A percentile compares a stretch with the other conserved stretches of the same genome.
Evolutionary conservation across 2,329 filamentous ascomycete genomes (phyloP).

Genomic region (Sphaerulina musiva): DNA sequence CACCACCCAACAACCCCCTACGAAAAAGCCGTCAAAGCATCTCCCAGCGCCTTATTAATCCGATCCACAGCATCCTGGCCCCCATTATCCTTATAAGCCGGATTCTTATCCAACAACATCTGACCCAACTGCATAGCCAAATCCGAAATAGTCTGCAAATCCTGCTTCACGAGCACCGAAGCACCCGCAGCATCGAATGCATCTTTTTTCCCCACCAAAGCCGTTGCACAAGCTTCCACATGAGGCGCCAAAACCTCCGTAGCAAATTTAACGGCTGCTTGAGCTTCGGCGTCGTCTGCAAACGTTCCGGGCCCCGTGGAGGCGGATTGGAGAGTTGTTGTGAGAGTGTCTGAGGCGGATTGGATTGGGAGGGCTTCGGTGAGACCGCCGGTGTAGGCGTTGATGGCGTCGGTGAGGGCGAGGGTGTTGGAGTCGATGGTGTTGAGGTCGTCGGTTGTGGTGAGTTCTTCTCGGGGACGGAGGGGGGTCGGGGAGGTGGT

Average conservation of each 20-base stretch:
- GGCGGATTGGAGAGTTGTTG: not conserved
- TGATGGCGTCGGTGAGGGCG: not conserved
- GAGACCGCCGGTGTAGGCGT: constrained; percentile 3
- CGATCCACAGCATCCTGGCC: not conserved
- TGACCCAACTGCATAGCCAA: not conserved
- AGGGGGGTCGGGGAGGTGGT: not conserved
- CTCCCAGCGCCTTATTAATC: not conserved
- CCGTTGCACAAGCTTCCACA: not conserved
- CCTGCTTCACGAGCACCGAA: not conserved
- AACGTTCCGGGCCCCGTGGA: not conserved
- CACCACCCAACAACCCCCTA: not conserved
- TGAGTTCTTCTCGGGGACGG: not conserved
- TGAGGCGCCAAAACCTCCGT: not conserved
- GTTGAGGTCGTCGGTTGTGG: not conserved
- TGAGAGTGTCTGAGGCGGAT: not conserved
- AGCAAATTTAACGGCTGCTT: not conserved
- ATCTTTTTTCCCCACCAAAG: not conserved
- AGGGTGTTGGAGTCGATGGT: constrained; percentile 2
- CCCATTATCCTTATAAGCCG: not conserved
- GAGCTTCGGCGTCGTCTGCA: not conserved
- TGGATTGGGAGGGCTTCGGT: constrained; percentile 1
- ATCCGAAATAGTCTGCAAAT: not conserved
- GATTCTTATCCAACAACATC: not conserved
- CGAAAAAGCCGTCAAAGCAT: not conserved
- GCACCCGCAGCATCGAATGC: not conserved